Conservation (phyloP, 352 stramenopile genomes). For the Phytopythium litorale region DNA sequence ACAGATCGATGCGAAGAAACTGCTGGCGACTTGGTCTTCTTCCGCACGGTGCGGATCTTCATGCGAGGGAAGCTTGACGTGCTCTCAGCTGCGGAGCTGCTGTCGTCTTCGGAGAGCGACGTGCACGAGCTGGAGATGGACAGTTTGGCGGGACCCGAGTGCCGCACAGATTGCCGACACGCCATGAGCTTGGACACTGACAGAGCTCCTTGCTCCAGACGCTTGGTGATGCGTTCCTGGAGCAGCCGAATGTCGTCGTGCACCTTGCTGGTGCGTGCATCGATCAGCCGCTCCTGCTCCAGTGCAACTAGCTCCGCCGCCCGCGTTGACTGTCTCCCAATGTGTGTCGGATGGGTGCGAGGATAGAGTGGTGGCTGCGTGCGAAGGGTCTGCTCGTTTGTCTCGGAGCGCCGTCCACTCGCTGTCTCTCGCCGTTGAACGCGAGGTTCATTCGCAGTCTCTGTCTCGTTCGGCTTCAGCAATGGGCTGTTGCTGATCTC, state of each 20-base stretch:
- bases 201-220: slow-evolving; percentile 38
- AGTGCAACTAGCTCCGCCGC: background rate
- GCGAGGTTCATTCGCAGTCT: background rate
- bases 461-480: background rate
- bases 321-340: background rate
- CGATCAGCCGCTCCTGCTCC: slow-evolving; percentile 35
- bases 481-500: slow-evolving; percentile 3
- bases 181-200: background rate
- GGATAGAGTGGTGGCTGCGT: background rate
- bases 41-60: background rate
- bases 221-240: slow-evolving; percentile 58
- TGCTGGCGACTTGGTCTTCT: background rate
- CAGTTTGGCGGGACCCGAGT: background rate
- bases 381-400: background rate
- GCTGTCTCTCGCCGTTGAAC: background rate
- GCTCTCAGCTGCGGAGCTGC: slow-evolving; percentile 11
- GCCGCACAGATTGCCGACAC: background rate
- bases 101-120: slow-evolving; percentile 27
- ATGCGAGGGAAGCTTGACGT: background rate
- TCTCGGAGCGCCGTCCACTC: background rate
- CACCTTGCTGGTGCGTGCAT: slow-evolving; percentile 58
- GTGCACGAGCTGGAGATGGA: slow-evolving; percentile 21
- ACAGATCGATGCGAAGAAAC: background rate
- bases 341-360: background rate
- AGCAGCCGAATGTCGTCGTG: slow-evolving; percentile 71